Base-by-base conservation (phyloP, 495 filamentous ascomycete genomes). In the Annulohypoxylon nitens region DNA sequence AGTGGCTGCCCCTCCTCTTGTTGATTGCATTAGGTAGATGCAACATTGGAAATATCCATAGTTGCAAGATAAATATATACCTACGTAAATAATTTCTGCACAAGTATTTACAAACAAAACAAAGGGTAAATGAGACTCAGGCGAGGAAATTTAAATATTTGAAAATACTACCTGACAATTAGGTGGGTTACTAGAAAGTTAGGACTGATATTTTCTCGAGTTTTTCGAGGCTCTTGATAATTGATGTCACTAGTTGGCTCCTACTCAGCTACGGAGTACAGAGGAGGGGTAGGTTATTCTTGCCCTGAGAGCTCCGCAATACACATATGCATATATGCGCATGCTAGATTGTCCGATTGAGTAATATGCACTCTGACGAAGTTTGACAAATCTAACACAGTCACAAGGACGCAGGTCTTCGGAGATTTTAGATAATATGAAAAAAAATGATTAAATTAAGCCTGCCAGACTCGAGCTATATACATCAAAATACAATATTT, bases 271-370 rank as follows among this genome's bases (percentile, higher is more conserved):
- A 23, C 20, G 20, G 20, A 23, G 20, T 48, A 48, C 45, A 48
- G 14, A 18, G 45, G 45, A 14, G 45, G 18, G 45, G 14, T 20
- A 25, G 18, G 47, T 50, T 11, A 23, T 65, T 67, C 54, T 59
- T 67, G 64, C 64, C 64, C 51, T 66, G 37, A 23, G 43, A 41
- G 48, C 61, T 43, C 50, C 62, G 53, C 62, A 20, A 4, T 50
- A 18, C 4, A 50, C 20, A 50, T n/a, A 9, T 20, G 16, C 7
- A 10, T 23, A 50, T 25, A n/a, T 48, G 9, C 9, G 18, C 20
- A 48, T 20, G 14, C 6, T 48, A 14, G 10, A 20, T 20, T n/a
- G 18, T 7, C 20, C 20, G 20, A 23, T 23, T 23, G 20, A 23
- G 20, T 23, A 23, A 23, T 48, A 48, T 23, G 23, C 23, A 18